phyloP scores from a whole-genome alignment of 257 asterid genomes.

The Nicotiana undulata region DNA sequence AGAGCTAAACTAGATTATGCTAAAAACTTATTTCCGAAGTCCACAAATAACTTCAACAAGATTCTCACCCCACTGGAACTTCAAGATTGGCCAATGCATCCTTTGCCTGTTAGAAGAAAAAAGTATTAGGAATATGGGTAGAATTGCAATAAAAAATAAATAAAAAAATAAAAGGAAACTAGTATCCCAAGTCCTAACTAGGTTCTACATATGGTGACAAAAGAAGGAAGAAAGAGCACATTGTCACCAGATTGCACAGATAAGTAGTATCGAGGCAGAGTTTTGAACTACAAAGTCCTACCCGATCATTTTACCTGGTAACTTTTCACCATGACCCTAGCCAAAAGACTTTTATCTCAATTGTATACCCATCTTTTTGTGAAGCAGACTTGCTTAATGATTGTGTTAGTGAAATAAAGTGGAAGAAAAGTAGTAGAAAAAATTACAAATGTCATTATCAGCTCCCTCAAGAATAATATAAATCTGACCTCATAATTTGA shows the following conservation, averaged over 20 bases:
- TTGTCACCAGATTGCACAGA: background rate
- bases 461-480: background rate
- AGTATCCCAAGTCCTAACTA: no score
- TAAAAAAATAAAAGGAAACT: background rate
- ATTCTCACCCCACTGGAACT: constrained; percentile 82
- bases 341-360: background rate
- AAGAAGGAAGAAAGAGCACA: background rate
- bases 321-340: background rate
- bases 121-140: background rate
- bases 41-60: background rate
- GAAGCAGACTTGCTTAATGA: background rate
- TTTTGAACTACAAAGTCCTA: background rate
- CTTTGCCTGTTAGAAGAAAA: constrained; percentile 44
- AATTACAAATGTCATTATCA: background rate
- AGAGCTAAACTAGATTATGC: background rate
- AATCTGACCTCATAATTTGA: background rate
- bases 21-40: background rate
- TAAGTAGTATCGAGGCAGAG: background rate
- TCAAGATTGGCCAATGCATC: constrained; percentile 66
- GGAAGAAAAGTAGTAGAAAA: background rate
- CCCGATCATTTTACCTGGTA: background rate
- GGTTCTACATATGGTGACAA: background rate
- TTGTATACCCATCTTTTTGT: background rate
- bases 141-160: background rate
- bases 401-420: background rate